Base-by-base conservation (phyloP, 805 yeast species). In the Candida maesae region DNA sequence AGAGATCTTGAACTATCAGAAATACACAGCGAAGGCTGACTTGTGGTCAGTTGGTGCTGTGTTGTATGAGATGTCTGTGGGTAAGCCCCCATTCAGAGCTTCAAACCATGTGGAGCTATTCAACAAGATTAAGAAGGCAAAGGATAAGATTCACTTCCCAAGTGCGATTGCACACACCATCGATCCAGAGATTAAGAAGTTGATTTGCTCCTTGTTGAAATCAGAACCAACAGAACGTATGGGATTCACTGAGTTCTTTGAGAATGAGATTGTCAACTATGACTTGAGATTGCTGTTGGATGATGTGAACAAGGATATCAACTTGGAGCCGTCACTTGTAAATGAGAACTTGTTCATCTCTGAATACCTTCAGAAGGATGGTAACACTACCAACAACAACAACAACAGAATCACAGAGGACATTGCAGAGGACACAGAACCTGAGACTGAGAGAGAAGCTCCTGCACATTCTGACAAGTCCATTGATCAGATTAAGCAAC, bases 31-130 rank as follows among this genome's bases (percentile, higher is more conserved):
- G 5, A 90, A 89, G 60, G 98, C 97, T 0, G 99, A 93, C 60
- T 65, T 93, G 49, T 93, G 99, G 99, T 89, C 97, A 6, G 96
- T 91, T 5, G 99, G 99, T 4, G 95, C 98, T 1, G 98, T 93
- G 1, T 67, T 90, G 11, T 93, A 82, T 63, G 99, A 93, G 63
- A 90, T 93, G 96, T 76, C 86, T 11, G 89, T 86, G 23, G 98
- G 98, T n/a, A 84, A 77, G 61, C 96, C 99, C 2, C 99, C 99
- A 0, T 93, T 90, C 61, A 79, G 84, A 50, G 98, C 99, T 3
- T 79, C 84, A 4, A 93, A 93, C 59, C 98, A 91, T 60, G 80
- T 93, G 47, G 97, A 91, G 59, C 72, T 93, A 41, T 74, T 86
- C 56, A 81, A 85, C 61, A 86, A 82, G 56, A 93, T 93, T 51